Percentiles rank a stretch among this genome's conserved stretches.
Evolutionary conservation across 2,329 filamentous ascomycete genomes (phyloP).

Genomic region (Exophiala calicioides): DNA sequence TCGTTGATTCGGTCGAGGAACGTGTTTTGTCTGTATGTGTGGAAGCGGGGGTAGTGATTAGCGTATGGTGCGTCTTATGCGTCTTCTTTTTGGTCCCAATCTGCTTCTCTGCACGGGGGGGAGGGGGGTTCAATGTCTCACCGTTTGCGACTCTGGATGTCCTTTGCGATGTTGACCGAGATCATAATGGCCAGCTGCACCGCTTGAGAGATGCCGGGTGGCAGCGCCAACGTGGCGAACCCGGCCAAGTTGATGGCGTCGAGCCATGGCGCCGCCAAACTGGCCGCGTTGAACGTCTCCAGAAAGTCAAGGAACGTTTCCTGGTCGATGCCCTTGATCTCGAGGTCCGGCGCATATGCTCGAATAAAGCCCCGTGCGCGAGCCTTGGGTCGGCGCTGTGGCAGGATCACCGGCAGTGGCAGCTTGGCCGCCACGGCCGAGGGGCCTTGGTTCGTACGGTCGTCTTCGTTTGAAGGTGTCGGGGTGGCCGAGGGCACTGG

Average conservation of each 20-base stretch:
- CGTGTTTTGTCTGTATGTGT: conserved; percentile 48
- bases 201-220: conserved; percentile 3
- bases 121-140: neutral
- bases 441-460: neutral
- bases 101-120: too few species aligned
- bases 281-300: conserved; percentile 43
- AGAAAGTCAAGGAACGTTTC: conserved; percentile 52
- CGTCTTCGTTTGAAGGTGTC: neutral
- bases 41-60: too few species aligned
- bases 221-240: conserved; percentile 2
- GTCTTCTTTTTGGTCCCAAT: too few species aligned
- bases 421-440: too few species aligned
- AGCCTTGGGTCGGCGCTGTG: conserved; percentile 52
- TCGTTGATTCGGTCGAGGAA: conserved; percentile 59
- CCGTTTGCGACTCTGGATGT: conserved; percentile 19
- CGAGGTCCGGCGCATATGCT: conserved; percentile 53
- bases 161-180: conserved; percentile 8
- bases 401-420: conserved; percentile 52
- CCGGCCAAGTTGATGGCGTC: conserved; percentile 18
- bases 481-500: neutral
- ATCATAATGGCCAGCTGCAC: conserved; percentile 11
- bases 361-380: conserved; percentile 53
- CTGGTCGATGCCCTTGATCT: conserved; percentile 49
- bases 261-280: conserved; percentile 5
- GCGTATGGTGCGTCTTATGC: too few species aligned